These are phyloP conservation scores for Escovopsis sp. DNA, from an alignment of 2,329 filamentous ascomycete species.

Conservation along the genomic window DNA sequence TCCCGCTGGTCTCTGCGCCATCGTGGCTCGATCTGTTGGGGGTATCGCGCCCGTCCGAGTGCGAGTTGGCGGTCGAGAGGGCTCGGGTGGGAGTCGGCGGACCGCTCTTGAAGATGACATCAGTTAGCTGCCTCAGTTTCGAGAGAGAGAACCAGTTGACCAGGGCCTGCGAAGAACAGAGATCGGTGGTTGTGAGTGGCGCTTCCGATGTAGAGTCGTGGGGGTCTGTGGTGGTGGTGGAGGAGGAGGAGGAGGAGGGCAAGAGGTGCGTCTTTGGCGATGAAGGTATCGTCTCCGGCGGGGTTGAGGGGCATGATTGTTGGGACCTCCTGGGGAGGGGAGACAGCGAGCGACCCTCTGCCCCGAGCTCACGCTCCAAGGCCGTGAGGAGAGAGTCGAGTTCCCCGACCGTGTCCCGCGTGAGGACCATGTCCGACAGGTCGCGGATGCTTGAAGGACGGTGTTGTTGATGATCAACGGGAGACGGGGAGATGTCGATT, in stretches of 20 bases:
- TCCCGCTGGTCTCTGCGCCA: constrained; percentile 32
- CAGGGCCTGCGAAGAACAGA: constrained; percentile 22
- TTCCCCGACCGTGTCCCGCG: constrained; percentile 11
- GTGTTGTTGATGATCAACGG: constrained; percentile 28
- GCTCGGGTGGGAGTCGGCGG: constrained; percentile 81
- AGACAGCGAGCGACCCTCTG: background rate
- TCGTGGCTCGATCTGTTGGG: constrained; percentile 25
- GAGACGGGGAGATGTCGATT: no score
- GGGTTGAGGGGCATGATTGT: background rate
- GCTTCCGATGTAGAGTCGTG: constrained; percentile 13
- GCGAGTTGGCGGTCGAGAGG: constrained; percentile 49
- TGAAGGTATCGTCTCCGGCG: background rate
- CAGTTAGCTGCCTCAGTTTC: constrained; percentile 79
- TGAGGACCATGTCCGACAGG: constrained; percentile 13
- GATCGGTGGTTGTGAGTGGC: constrained; percentile 35
- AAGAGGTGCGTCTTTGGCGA: no score
- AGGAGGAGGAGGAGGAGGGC: constrained; percentile 1
- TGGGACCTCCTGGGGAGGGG: constrained; percentile 2
- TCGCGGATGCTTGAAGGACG: constrained; percentile 19
- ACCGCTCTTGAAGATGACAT: constrained; percentile 65
- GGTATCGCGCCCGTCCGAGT: constrained; percentile 29
- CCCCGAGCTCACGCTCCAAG: constrained; percentile 3
- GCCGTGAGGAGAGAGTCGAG: constrained; percentile 8
- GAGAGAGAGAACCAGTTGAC: constrained; percentile 48
- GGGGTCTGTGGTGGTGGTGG: constrained; percentile 9